Evolutionary conservation across 2,329 filamentous ascomycete species (phyloP).

Genomic region (Beauveria varroae): DNA sequence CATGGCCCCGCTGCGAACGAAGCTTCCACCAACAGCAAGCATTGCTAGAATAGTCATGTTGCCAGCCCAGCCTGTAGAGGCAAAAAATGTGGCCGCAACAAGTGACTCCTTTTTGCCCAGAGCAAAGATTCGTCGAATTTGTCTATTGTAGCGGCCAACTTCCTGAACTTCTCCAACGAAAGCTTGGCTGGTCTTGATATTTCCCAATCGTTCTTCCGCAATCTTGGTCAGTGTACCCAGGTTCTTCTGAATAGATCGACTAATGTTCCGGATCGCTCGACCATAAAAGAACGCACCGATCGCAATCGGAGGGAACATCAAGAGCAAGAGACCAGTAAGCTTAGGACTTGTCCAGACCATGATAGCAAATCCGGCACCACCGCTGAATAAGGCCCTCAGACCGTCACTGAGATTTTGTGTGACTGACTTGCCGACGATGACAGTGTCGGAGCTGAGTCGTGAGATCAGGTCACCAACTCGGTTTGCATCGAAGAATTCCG

Average conservation of each 20-base stretch:
- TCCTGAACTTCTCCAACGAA: constrained; percentile 92
- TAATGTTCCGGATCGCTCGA: constrained; percentile 78
- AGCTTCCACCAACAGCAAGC: constrained; percentile 81
- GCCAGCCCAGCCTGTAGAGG: constrained; percentile 78
- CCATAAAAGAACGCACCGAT: constrained; percentile 89
- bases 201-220: constrained; percentile 93
- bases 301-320: constrained; percentile 88
- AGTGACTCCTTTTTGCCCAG: constrained; percentile 82
- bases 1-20: constrained; percentile 81
- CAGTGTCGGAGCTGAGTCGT: constrained; percentile 87
- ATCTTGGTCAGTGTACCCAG: constrained; percentile 91
- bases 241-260: constrained; percentile 88
- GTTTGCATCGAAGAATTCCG: constrained; percentile 98
- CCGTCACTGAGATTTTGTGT: constrained; percentile 97
- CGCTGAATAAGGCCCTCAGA: constrained; percentile 83
- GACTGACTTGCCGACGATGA: constrained; percentile 97
- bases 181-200: constrained; percentile 92
- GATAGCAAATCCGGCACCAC: constrained; percentile 77
- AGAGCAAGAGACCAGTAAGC: constrained; percentile 74
- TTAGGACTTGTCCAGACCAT: constrained; percentile 96
- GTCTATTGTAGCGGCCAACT: constrained; percentile 81
- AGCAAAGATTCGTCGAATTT: constrained; percentile 85
- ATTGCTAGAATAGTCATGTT: constrained; percentile 94
- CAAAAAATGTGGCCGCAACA: constrained; percentile 86
- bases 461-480: constrained; percentile 94